Evolutionary conservation across 345 rosid genomes (phyloP).

Genomic region (Corchorus capsularis): DNA sequence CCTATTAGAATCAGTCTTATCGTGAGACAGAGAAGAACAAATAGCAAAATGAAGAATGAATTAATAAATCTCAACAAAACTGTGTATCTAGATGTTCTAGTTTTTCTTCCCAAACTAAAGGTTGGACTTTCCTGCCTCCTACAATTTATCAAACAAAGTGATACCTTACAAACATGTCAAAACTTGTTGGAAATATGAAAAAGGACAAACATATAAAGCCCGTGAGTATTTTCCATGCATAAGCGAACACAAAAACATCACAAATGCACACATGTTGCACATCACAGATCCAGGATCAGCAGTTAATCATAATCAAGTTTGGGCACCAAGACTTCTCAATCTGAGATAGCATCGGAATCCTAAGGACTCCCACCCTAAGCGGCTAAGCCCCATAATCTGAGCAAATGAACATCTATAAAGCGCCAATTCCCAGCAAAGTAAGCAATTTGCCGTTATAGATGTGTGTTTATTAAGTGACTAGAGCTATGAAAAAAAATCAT

Average conservation of each 20-base stretch:
- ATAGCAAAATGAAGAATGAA: not conserved
- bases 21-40: conserved; percentile 14
- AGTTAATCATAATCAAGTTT: not conserved
- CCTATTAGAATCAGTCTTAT: conserved; percentile 9
- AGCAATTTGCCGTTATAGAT: not conserved
- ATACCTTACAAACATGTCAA: not conserved
- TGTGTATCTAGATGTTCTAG: not conserved
- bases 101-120: not conserved
- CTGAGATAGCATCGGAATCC: not conserved
- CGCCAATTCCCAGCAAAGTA: not conserved
- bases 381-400: not conserved
- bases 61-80: not conserved
- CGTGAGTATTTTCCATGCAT: conserved; percentile 1
- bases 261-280: not conserved
- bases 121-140: not conserved
- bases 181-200: not conserved
- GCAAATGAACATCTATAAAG: not conserved
- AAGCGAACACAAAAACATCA: not conserved
- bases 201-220: not conserved
- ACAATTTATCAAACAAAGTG: not conserved
- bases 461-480: too few relatives aligned
- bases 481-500: not conserved
- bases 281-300: not conserved
- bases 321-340: not conserved
- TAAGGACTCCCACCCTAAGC: not conserved